A percentile compares a stretch with the other conserved stretches of the same genome.
Evolutionary conservation across 768 basidiomycete species (phyloP).

Genomic region (Collybia mongolica): DNA sequence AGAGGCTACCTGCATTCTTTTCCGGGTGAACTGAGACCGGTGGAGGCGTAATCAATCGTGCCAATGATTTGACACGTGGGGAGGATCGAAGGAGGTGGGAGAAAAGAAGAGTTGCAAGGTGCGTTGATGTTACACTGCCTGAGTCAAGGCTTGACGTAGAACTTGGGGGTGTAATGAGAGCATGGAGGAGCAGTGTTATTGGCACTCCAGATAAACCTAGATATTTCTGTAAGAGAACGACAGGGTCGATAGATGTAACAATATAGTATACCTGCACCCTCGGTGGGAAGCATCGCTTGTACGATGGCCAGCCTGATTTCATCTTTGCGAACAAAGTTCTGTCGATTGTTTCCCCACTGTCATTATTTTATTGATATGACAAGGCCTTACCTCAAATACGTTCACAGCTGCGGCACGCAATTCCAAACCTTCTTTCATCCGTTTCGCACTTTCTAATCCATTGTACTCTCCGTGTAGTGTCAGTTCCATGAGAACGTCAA

Average conservation of each 20-base stretch:
- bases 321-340: conserved; percentile 79
- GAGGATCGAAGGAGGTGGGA: conserved; percentile 74
- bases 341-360: conserved; percentile 6
- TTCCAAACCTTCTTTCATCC: conserved; percentile 67
- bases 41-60: conserved; percentile 62
- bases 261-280: conserved; percentile 37
- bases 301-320: conserved; percentile 69
- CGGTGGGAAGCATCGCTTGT: conserved; percentile 67
- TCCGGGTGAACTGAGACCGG: conserved; percentile 29
- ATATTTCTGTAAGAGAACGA: not conserved
- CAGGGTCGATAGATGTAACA: not conserved
- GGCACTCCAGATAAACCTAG: conserved; percentile 37
- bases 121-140: conserved; percentile 58
- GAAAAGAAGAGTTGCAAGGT: conserved; percentile 78
- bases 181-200: conserved; percentile 66
- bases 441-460: conserved; percentile 56
- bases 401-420: conserved; percentile 73
- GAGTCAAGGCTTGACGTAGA: conserved; percentile 51
- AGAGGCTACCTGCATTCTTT: conserved; percentile 44
- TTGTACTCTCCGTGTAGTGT: conserved; percentile 88
- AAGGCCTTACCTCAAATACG: conserved; percentile 72
- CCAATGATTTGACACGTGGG: conserved; percentile 58
- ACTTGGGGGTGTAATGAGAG: conserved; percentile 62
- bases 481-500: conserved; percentile 81
- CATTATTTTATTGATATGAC: not conserved